Percentiles rank a stretch among this genome's conserved stretches.
Evolutionary conservation across 306 rosid species (phyloP).

Genomic region (Phaseolus lunatus): DNA sequence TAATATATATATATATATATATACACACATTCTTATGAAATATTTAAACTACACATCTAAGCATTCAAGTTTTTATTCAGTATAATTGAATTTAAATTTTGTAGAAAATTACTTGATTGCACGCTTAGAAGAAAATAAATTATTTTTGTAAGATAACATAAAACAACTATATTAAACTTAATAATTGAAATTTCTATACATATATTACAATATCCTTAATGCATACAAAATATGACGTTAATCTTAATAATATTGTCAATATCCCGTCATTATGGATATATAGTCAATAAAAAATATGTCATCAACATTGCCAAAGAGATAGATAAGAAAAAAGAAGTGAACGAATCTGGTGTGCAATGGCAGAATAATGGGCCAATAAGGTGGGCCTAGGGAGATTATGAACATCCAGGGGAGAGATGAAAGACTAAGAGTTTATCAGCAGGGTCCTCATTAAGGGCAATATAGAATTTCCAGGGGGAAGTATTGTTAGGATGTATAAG

Average conservation of each 20-base stretch:
- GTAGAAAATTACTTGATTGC: no score
- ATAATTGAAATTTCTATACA: no score
- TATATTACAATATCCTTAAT: background rate
- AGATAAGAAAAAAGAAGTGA: constrained; percentile 2
- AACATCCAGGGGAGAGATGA: background rate
- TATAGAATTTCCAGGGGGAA: background rate
- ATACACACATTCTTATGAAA: no score
- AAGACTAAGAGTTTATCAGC: background rate
- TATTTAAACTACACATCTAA: no score
- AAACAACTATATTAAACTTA: no score
- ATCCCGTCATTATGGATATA: constrained; percentile 7
- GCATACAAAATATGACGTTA: constrained; percentile 4
- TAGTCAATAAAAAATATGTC: background rate
- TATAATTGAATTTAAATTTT: no score
- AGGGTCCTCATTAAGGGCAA: background rate
- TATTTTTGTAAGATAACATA: no score
- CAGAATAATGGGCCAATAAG: background rate
- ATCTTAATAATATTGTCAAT: constrained; percentile 11
- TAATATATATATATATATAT: no score
- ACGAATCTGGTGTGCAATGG: constrained; percentile 8
- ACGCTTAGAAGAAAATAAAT: no score
- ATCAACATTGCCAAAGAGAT: constrained; percentile 22
- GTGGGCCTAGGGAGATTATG: background rate
- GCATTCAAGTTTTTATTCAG: no score
- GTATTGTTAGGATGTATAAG: background rate